Evolutionary conservation across 768 basidiomycete species (phyloP).

Genomic region (Leccinum ochraceum): DNA sequence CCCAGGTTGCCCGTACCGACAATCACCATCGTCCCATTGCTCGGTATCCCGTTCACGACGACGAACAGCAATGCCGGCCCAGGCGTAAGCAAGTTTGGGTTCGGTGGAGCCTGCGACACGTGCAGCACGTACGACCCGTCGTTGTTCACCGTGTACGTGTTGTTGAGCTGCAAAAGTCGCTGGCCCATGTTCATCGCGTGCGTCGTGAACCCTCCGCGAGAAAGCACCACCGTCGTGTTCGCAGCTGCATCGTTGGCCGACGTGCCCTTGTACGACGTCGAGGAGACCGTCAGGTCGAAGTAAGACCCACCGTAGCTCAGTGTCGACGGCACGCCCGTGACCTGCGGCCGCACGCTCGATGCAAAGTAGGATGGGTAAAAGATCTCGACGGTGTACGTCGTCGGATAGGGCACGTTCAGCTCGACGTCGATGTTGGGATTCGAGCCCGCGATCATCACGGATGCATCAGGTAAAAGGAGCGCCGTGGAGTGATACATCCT

Average conservation of each 20-base stretch:
- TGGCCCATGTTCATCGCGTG: conserved; percentile 91
- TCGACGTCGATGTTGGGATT: conserved; percentile 92
- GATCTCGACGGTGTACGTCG: conserved; percentile 78
- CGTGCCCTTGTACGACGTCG: conserved; percentile 63
- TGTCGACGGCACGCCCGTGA: conserved; percentile 66
- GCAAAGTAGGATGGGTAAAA: conserved; percentile 94
- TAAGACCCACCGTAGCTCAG: conserved; percentile 81
- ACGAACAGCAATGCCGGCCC: conserved; percentile 87
- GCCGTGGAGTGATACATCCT: conserved; percentile 92
- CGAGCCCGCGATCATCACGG: conserved; percentile 86
- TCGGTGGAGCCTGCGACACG: conserved; percentile 81
- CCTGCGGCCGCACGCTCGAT: conserved; percentile 64
- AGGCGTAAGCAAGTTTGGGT: conserved; percentile 84
- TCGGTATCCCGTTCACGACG: conserved; percentile 82
- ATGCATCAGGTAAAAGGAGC: conserved; percentile 84
- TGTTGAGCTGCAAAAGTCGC: conserved; percentile 78
- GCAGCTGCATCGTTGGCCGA: conserved; percentile 66
- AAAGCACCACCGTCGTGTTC: conserved; percentile 72
- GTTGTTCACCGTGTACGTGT: conserved; percentile 77
- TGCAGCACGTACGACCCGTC: conserved; percentile 79
- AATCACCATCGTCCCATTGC: conserved; percentile 72
- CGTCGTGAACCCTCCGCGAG: conserved; percentile 85
- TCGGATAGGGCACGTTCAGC: conserved; percentile 59
- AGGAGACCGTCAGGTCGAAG: conserved; percentile 74
- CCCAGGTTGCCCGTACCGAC: conserved; percentile 82